Conservation (phyloP, 1,284 basidiomycete genomes). For the Cutaneotrichosporon sp. region DNA sequence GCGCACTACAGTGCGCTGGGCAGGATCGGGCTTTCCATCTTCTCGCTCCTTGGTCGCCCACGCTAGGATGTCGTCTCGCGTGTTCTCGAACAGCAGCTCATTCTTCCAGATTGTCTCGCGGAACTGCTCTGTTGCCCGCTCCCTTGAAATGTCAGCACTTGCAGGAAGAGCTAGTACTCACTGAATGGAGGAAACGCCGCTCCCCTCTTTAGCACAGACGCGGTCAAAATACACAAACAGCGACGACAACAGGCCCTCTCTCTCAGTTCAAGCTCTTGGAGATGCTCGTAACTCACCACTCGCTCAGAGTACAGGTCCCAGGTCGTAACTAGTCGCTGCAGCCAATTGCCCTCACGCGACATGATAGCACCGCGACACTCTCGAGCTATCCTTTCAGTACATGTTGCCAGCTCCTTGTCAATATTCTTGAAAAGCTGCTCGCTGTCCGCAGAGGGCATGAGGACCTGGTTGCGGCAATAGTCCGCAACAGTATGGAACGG, state of each 20-base stretch:
- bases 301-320: conserved; percentile 30
- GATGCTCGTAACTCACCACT: conserved; percentile 31
- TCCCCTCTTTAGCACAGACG: conserved; percentile 28
- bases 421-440: conserved; percentile 22
- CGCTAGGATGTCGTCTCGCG: conserved; percentile 53
- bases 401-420: conserved; percentile 23
- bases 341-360: conserved; percentile 28
- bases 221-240: conserved; percentile 47
- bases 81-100: conserved; percentile 50
- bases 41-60: conserved; percentile 60
- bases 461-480: conserved; percentile 23
- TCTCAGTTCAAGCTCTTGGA: conserved; percentile 1
- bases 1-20: background rate
- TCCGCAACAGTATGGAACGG: conserved; percentile 31
- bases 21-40: background rate
- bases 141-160: conserved; percentile 8
- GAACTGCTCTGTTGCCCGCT: conserved; percentile 53
- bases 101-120: conserved; percentile 54
- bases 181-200: conserved; percentile 30
- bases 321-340: conserved; percentile 19
- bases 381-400: conserved; percentile 18
- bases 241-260: conserved; percentile 31
- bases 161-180: conserved; percentile 11
- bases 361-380: conserved; percentile 30
- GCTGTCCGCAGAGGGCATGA: conserved; percentile 2